Percentiles rank a stretch among this genome's conserved stretches.
These are phyloP conservation scores for Aspergillus sp. DNA, from an alignment of 2,329 filamentous ascomycete species.

Conservation along the genomic window DNA sequence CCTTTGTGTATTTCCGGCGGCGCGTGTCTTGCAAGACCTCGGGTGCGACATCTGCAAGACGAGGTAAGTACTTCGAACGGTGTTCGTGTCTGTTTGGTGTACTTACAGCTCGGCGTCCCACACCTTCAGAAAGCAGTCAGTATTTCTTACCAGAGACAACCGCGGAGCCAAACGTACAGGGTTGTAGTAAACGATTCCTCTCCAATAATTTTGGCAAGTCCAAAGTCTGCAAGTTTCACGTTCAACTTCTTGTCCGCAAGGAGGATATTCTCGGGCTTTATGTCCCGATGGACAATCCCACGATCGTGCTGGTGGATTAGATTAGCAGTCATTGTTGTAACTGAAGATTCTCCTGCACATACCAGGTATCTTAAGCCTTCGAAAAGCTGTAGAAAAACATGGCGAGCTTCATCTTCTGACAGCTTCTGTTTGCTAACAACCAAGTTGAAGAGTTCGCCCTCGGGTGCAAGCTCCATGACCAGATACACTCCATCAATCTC, in stretches of 20 bases:
- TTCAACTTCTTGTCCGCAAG: constrained; percentile 74
- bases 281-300: constrained; percentile 93
- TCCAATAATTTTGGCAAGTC: constrained; percentile 94
- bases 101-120: constrained; percentile 79
- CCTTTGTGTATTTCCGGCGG: constrained; percentile 82
- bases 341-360: constrained; percentile 25
- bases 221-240: constrained; percentile 92
- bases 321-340: not conserved
- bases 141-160: constrained; percentile 1
- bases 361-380: constrained; percentile 92
- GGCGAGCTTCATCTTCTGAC: constrained; percentile 71
- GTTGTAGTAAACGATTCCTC: constrained; percentile 98
- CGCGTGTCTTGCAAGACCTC: constrained; percentile 80
- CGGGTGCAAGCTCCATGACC: constrained; percentile 78
- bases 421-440: constrained; percentile 88
- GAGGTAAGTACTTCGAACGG: constrained; percentile 5
- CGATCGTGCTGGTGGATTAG: constrained; percentile 65
- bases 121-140: constrained; percentile 40
- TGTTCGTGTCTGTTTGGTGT: not conserved
- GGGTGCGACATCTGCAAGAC: constrained; percentile 64
- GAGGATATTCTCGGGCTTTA: constrained; percentile 95
- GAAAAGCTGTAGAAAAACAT: constrained; percentile 83
- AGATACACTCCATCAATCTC: constrained; percentile 85
- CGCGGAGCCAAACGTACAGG: constrained; percentile 45
- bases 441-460: constrained; percentile 92